phyloP scores from a whole-genome alignment of 495 filamentous ascomycete species.

The Viridothelium virens region DNA sequence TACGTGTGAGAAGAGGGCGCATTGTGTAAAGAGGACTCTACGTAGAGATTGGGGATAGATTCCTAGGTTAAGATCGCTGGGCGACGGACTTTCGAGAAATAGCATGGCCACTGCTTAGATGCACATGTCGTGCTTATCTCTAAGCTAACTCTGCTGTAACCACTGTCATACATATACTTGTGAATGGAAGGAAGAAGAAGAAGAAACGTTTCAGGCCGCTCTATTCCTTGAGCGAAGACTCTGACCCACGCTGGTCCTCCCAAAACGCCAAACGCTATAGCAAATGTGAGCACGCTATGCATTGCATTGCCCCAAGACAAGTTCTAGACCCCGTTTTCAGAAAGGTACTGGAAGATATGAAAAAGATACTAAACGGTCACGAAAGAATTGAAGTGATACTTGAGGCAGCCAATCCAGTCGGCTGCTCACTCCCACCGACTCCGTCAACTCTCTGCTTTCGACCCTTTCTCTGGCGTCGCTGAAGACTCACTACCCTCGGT shows the following conservation, averaged over 20 bases:
- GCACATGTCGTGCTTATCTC: background rate
- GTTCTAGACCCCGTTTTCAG: background rate
- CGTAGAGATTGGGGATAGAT: no score
- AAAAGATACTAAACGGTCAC: background rate
- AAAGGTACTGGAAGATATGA: background rate
- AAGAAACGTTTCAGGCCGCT: background rate
- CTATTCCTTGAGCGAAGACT: background rate
- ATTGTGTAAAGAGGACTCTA: no score
- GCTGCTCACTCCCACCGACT: background rate
- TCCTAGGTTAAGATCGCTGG: background rate
- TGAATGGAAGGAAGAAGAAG: background rate
- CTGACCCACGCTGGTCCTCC: background rate
- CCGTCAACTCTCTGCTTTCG: background rate
- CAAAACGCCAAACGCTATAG: slow-evolving; percentile 2
- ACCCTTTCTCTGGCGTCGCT: background rate
- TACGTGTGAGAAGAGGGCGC: no score
- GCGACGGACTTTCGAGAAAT: background rate
- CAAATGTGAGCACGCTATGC: background rate
- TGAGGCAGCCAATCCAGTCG: background rate
- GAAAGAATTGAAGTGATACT: background rate
- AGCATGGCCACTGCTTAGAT: background rate
- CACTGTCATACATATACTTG: background rate
- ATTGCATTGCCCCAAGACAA: background rate
- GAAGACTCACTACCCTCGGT: background rate
- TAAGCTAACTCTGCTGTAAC: background rate